Evolutionary conservation across 306 rosid genomes (phyloP), one percentile per base, ranked within the genome.

Genomic region (Cicer chorassanicum): DNA sequence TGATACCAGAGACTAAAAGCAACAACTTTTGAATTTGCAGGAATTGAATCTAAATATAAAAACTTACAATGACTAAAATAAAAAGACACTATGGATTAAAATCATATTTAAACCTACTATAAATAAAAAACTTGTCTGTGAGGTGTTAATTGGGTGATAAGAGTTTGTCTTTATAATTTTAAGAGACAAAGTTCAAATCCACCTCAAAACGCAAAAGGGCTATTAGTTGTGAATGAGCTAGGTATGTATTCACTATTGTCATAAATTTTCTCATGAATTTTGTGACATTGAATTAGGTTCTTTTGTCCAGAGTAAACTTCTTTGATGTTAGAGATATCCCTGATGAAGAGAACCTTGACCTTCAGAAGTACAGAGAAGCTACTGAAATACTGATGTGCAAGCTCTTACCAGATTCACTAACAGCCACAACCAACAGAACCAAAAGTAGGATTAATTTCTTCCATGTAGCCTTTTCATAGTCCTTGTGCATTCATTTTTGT

Each of bases 321-420:
- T 84, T 89, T 67, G 86, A 87, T 15, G 21, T 75, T 15, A 71
- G 44, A 78, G 82, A 55, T 55, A 57, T 78, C 19, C 56, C 92
- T 40, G 9, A 46, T 44, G 73, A 1, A 10, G 90, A 91, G 77
- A 84, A 86, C 57, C 76, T 91, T 68, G 90, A 81, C 69, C 92
- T 91, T 59, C 93, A 91, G 51, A 64, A 79, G 85, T 91, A 91
- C 73, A 84, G 88, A 62, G 82, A 87, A 83, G 59, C 88, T 7
- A 85, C 92, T 18, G 93, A 89, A 84, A 73, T 74, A 13, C 45
- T 87, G 45, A 79, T 89, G 70, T 89, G 97, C 82, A 68, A 59
- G 29, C 87, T 89, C 66, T 78, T 91, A 9, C 92, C 89, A 7
- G 86, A 89, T 81, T 91, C 97, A 10, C 97, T 89, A 62, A 84